Percentiles rank a stretch among this genome's conserved stretches.
These are phyloP conservation scores for Aureobasidium zeae DNA, from an alignment of 2,329 filamentous ascomycete species.

Conservation along the genomic window DNA sequence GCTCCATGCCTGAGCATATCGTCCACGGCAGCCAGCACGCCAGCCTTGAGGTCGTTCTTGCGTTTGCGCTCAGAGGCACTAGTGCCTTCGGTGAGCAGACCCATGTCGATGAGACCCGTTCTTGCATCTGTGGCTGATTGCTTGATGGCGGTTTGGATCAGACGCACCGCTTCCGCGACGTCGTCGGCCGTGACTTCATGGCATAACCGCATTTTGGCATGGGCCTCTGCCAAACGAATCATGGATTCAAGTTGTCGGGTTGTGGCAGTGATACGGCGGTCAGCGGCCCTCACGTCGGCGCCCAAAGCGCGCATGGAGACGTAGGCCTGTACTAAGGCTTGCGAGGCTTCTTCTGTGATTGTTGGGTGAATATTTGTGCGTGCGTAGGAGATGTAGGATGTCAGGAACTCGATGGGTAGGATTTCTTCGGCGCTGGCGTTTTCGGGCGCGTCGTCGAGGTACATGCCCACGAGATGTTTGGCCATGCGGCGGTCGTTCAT, in stretches of 20 bases:
- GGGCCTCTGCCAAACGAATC: constrained; percentile 93
- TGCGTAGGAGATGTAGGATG: constrained; percentile 93
- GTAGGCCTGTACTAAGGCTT: constrained; percentile 77
- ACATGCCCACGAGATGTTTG: constrained; percentile 90
- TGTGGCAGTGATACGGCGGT: constrained; percentile 95
- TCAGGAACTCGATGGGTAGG: constrained; percentile 87
- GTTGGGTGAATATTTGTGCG: constrained; percentile 75
- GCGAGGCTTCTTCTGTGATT: constrained; percentile 70
- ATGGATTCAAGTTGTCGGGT: constrained; percentile 95
- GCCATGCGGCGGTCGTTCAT: constrained; percentile 79
- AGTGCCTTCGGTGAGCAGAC: constrained; percentile 86
- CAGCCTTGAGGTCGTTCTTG: constrained; percentile 75
- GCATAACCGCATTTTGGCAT: constrained; percentile 93
- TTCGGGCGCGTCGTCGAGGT: constrained; percentile 87
- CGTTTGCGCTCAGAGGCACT: constrained; percentile 76
- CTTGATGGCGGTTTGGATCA: constrained; percentile 91
- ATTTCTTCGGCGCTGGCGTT: constrained; percentile 73
- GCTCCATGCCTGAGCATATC: constrained; percentile 59
- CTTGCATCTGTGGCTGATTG: constrained; percentile 91
- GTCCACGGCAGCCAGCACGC: constrained; percentile 65
- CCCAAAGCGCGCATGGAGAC: constrained; percentile 93
- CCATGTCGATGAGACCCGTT: constrained; percentile 93
- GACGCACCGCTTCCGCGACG: constrained; percentile 79
- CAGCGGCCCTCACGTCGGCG: constrained; percentile 58
- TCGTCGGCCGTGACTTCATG: constrained; percentile 67